These are phyloP conservation scores for Lathyrus tuberosus DNA, from an alignment of 306 rosid genomes.

Conservation along the genomic window DNA sequence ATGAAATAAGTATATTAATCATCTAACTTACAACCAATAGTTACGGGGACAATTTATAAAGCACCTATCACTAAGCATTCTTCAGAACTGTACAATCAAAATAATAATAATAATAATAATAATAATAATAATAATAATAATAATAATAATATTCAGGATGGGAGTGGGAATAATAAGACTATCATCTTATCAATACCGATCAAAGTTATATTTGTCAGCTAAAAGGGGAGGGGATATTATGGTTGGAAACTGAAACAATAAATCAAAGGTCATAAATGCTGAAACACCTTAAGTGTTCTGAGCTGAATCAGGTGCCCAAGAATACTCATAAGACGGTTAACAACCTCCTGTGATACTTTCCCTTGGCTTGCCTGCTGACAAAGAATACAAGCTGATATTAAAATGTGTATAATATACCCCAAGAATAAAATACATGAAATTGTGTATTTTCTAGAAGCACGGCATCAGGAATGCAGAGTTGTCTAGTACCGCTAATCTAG, in stretches of 20 bases:
- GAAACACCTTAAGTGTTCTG: conserved; percentile 86
- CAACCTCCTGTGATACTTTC: conserved; percentile 78
- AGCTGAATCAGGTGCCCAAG: conserved; percentile 96
- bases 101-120: neutral
- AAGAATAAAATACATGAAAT: conserved; percentile 10
- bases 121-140: no score
- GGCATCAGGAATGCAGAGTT: conserved; percentile 30
- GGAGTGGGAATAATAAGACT: neutral
- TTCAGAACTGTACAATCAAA: neutral
- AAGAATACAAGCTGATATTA: conserved; percentile 33
- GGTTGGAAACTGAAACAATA: conserved; percentile 26
- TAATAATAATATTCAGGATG: neutral
- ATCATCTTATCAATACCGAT: conserved; percentile 1
- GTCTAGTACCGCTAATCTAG: conserved; percentile 83
- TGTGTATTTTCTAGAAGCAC: conserved; percentile 26
- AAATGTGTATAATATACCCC: conserved; percentile 22
- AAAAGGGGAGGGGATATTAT: neutral
- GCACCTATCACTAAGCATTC: neutral
- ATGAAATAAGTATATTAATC: neutral
- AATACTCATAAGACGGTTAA: conserved; percentile 86
- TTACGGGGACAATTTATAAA: neutral
- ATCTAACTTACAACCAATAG: neutral
- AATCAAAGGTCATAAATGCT: conserved; percentile 23
- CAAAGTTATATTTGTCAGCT: conserved; percentile 8
- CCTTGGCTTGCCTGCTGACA: conserved; percentile 94